A percentile compares a stretch with the other conserved stretches of the same genome.
Evolutionary conservation across 176 grass and related monocot species (phyloP).

Genomic region (Lolium perenne): DNA sequence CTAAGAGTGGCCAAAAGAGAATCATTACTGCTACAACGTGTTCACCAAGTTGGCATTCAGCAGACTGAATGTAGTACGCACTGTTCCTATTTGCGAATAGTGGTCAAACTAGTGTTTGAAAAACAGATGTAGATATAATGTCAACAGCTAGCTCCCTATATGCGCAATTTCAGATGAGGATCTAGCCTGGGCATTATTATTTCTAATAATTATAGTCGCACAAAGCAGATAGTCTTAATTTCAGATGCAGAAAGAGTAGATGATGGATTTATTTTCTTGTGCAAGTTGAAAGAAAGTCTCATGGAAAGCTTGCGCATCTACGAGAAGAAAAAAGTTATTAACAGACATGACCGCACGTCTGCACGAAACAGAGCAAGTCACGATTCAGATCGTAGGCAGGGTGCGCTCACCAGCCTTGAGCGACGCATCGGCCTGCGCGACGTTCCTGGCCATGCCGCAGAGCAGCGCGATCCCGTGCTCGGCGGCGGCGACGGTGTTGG

Average conservation of each 20-base stretch:
- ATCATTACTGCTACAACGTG: neutral
- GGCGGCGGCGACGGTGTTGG: slow-evolving; percentile 82
- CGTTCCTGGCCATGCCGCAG: slow-evolving; percentile 73
- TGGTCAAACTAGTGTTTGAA: neutral
- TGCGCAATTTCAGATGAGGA: slow-evolving; percentile 5
- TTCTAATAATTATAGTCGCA: neutral
- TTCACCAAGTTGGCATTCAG: neutral
- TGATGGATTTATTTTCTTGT: neutral
- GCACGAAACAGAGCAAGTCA: neutral
- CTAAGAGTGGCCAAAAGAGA: neutral
- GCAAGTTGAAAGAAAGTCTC: neutral
- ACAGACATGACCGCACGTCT: slow-evolving; percentile 19
- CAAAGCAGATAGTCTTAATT: neutral
- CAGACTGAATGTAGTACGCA: neutral
- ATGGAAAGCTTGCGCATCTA: neutral
- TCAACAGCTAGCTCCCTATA: neutral
- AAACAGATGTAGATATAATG: neutral
- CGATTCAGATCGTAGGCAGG: neutral
- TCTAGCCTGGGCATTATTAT: neutral
- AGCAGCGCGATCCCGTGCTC: slow-evolving; percentile 84
- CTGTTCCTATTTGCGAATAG: neutral
- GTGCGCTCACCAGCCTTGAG: slow-evolving; percentile 73
- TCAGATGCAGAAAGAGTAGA: neutral
- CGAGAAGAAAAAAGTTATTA: neutral
- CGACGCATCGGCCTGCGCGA: slow-evolving; percentile 79